phyloP scores from a whole-genome alignment of 192 early-diverging fungal species.

The Entomortierella beljakovae region DNA sequence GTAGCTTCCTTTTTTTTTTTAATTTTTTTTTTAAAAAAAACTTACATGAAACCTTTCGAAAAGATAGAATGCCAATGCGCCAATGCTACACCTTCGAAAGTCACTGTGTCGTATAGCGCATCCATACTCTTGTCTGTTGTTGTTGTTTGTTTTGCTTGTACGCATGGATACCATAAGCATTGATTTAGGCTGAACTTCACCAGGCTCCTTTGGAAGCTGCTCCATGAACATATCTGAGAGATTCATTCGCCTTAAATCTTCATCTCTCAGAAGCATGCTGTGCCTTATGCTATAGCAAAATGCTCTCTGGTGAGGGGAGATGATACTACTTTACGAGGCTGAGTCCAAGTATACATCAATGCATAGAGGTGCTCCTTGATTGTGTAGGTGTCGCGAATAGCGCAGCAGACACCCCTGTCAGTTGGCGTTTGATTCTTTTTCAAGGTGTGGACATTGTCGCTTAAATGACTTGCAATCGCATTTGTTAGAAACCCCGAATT shows the following conservation, averaged over 20 bases:
- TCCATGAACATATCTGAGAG: conserved; percentile 1
- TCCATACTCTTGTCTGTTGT: background rate
- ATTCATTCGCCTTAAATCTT: background rate
- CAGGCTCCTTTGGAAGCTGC: background rate
- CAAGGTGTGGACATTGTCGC: no score
- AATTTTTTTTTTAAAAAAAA: no score
- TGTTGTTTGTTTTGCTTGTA: background rate
- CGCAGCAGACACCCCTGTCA: no score
- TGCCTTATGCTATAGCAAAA: background rate
- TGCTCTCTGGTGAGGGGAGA: background rate
- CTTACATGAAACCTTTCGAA: no score
- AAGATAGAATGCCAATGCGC: background rate
- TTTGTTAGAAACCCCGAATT: no score
- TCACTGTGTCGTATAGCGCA: conserved; percentile 1
- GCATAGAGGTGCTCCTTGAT: background rate
- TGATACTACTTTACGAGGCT: background rate
- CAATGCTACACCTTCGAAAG: conserved; percentile 1
- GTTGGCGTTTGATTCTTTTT: no score
- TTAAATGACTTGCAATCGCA: no score
- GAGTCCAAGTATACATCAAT: background rate
- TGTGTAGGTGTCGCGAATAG: background rate
- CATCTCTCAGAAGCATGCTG: conserved; percentile 6
- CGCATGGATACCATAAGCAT: background rate
- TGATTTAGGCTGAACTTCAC: background rate
- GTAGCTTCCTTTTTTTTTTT: no score